These are phyloP conservation scores for Metschnikowia bowlesiae DNA, from an alignment of 805 yeast genomes.

Conservation along the genomic window DNA sequence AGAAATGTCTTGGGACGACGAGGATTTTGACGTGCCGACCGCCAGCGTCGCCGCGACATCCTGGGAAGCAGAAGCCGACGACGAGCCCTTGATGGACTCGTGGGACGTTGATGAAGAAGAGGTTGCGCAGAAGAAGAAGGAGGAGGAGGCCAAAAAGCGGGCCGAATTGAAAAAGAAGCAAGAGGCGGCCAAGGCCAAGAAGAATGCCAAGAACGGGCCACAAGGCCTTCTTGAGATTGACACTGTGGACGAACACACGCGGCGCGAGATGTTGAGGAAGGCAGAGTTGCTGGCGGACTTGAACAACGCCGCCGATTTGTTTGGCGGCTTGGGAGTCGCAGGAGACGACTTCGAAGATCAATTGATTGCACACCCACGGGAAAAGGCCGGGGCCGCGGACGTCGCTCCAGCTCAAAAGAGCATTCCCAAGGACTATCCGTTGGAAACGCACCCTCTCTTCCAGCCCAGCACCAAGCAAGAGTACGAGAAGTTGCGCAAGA, in stretches of 20 bases:
- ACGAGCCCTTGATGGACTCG: slow-evolving; percentile 72
- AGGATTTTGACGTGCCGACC: slow-evolving; percentile 74
- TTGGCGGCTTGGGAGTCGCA: slow-evolving; percentile 65
- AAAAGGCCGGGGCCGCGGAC: slow-evolving; percentile 34
- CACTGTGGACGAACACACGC: slow-evolving; percentile 65
- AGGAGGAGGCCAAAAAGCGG: slow-evolving; percentile 39
- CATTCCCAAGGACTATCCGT: slow-evolving; percentile 54
- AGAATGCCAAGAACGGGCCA: slow-evolving; percentile 36
- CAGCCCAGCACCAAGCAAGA: slow-evolving; percentile 77
- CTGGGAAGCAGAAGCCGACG: slow-evolving; percentile 83
- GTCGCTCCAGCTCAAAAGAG: slow-evolving; percentile 23
- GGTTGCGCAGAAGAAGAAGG: slow-evolving; percentile 46
- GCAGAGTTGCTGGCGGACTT: slow-evolving; percentile 84
- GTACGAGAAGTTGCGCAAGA: slow-evolving; percentile 66
- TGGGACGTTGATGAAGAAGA: slow-evolving; percentile 88
- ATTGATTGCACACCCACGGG: slow-evolving; percentile 49
- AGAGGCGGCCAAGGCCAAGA: slow-evolving; percentile 47
- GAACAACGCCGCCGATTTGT: slow-evolving; percentile 88
- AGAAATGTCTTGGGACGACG: slow-evolving; percentile 71
- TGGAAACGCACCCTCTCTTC: slow-evolving; percentile 76
- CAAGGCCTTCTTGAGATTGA: slow-evolving; percentile 54
- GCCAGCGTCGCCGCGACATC: slow-evolving; percentile 49
- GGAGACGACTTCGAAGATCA: slow-evolving; percentile 31
- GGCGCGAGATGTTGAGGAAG: slow-evolving; percentile 66
- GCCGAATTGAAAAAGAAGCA: slow-evolving; percentile 42